A percentile compares a stretch with the other conserved stretches of the same genome.
Conservation (phyloP, 2,329 filamentous ascomycete genomes). For the Fusarium sp. region DNA sequence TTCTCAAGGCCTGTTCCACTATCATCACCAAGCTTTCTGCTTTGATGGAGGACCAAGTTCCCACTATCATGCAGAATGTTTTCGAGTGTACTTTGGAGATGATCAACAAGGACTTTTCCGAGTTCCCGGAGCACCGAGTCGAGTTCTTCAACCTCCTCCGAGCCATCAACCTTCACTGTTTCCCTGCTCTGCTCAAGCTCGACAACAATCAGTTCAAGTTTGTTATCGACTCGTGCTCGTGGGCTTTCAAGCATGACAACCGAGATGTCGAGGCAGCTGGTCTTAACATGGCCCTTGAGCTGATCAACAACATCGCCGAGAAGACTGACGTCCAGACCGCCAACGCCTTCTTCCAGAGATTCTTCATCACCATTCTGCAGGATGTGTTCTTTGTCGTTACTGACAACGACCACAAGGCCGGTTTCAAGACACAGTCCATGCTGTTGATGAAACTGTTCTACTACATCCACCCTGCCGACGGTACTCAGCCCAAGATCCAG, state of each 20-base stretch:
- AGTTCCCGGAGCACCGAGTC: constrained; percentile 98
- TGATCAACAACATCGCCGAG: constrained; percentile 97
- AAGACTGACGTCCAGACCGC: constrained; percentile 87
- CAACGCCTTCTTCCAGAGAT: constrained; percentile 97
- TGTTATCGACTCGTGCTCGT: constrained; percentile 98
- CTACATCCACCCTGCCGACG: constrained; percentile 82
- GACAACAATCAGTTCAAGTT: constrained; percentile 99
- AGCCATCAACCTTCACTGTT: constrained; percentile 97
- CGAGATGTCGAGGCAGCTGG: constrained; percentile 96
- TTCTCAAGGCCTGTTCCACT: constrained; percentile 96
- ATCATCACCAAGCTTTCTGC: constrained; percentile 96
- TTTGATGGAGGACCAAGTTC: constrained; percentile 98
- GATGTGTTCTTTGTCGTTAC: constrained; percentile 99
- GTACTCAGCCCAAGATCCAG: constrained; percentile 83
- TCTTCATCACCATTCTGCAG: constrained; percentile 94
- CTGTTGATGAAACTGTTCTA: constrained; percentile 96
- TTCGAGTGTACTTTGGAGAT: constrained; percentile 99
- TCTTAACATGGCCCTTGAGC: constrained; percentile 96
- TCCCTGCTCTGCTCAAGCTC: constrained; percentile 91
- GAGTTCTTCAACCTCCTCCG: constrained; percentile 98
- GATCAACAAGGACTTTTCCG: constrained; percentile 99
- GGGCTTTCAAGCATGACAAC: constrained; percentile 99
- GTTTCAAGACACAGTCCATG: constrained; percentile 98
- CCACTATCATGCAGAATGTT: constrained; percentile 97
- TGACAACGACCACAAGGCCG: constrained; percentile 97